Conservation (phyloP, 306 rosid genomes). For the Cicer judaicum region DNA sequence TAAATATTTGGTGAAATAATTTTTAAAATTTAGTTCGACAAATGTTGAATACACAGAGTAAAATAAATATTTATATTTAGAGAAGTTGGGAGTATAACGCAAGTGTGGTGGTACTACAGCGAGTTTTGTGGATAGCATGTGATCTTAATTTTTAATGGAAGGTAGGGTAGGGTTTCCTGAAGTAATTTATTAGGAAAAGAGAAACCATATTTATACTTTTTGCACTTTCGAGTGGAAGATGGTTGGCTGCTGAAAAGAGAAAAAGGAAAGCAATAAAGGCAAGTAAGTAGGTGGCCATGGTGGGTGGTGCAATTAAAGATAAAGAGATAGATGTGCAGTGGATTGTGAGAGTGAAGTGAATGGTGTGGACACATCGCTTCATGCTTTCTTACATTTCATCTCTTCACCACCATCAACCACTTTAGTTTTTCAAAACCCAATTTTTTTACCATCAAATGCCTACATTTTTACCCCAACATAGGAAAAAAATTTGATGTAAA, state of each 20-base stretch:
- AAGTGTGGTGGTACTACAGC: background rate
- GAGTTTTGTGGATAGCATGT: background rate
- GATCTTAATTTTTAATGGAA: slow-evolving; percentile 1
- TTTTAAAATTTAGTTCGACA: too few relatives aligned
- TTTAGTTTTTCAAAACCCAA: too few relatives aligned
- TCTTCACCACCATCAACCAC: background rate
- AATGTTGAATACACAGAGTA: too few relatives aligned
- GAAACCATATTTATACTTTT: slow-evolving; percentile 36
- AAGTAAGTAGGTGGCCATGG: slow-evolving; percentile 59
- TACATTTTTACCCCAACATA: too few relatives aligned
- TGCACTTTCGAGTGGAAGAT: slow-evolving; percentile 31
- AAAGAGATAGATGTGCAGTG: slow-evolving; percentile 27
- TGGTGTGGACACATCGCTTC: slow-evolving; percentile 42
- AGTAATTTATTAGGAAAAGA: slow-evolving; percentile 31
- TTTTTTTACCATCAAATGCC: too few relatives aligned
- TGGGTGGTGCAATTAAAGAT: slow-evolving; percentile 60
- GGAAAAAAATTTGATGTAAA: too few relatives aligned
- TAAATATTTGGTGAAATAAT: too few relatives aligned
- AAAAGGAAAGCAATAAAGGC: slow-evolving; percentile 55
- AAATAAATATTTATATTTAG: too few relatives aligned
- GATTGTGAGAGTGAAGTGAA: slow-evolving; percentile 32
- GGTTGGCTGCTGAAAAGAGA: slow-evolving; percentile 40
- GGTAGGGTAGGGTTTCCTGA: background rate
- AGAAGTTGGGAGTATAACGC: too few relatives aligned
- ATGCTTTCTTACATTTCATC: slow-evolving; percentile 47